Evolutionary conservation across 2,329 filamentous ascomycete species (phyloP).

Genomic region (Colletotrichum chrysophilum): DNA sequence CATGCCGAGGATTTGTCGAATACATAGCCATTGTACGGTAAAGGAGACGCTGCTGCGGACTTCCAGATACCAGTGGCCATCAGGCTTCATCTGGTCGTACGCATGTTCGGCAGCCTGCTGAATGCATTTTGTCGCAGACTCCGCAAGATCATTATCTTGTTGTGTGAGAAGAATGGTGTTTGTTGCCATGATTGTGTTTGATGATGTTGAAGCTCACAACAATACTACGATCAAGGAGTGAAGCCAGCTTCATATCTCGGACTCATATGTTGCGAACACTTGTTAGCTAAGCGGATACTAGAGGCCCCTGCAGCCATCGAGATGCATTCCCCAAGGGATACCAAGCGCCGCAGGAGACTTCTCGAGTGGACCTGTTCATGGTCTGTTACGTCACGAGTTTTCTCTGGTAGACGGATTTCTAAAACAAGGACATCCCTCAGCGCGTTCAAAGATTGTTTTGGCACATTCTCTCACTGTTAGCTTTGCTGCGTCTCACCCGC

Average conservation of each 20-base stretch:
- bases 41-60: conserved; percentile 1
- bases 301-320: not conserved
- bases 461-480: not conserved
- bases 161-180: not conserved
- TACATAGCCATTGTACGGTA: not conserved
- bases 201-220: not conserved
- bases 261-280: not conserved
- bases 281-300: not conserved
- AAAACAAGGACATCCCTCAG: not conserved
- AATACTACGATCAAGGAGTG: not conserved
- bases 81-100: conserved; percentile 1
- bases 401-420: too few species aligned
- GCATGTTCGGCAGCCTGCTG: not conserved
- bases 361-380: not conserved
- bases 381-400: not conserved
- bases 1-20: not conserved
- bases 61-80: conserved; percentile 5
- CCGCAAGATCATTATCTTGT: not conserved
- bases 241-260: not conserved
- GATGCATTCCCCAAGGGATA: not conserved
- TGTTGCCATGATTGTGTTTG: not conserved
- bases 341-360: not conserved
- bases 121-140: not conserved
- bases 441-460: not conserved
- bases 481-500: not conserved